Evolutionary conservation across 1,139 yeast species (phyloP), one percentile per base, ranked within the genome.

Genomic region (Geotrichum cucujoidarum): DNA sequence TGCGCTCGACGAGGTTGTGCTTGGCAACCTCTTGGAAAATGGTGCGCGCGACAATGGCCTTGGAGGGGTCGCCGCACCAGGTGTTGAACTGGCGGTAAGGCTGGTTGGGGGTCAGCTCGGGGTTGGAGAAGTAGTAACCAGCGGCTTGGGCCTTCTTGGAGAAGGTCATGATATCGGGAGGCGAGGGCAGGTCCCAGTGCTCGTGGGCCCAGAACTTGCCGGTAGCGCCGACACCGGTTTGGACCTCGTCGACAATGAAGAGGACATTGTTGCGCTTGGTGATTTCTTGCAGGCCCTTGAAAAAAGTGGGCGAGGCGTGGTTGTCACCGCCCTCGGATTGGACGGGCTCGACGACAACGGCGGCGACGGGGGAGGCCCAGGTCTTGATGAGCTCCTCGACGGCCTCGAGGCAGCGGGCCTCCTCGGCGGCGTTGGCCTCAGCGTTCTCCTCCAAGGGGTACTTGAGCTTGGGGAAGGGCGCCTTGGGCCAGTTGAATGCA

Each of bases 241-340:
- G 95, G 51, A 84, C 95, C 69, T 84, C 94, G 63, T 85, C 94
- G 53, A 83, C 78, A 57, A 85, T 85, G 71, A 84, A 69, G 56
- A 83, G 73, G 45, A 84, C 78, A 52, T 78, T 83, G 66, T 82
- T 71, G 63, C 81, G 78, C 63, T 78, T 67, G 52, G 92, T 82
- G 58, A 85, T 66, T 57, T 80, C 82, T 65, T 90, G 80, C 57
- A 84, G 72, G 39, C 87, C 85, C 67, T 83, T 90, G 83, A 84
- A 83, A 69, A 83, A 85, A 35, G 69, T 76, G 27, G 78, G 74
- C 35, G 88, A 79, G 13, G 85, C 94, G 63, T 84, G 95, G 73
- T 83, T 83, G 68, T 84, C 94, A 64, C 94, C 94, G 64, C 94
- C 94, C 70, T 84, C 94, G 31, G 90, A 80, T 68, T 84, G 94